Evolutionary conservation across 768 basidiomycete genomes (phyloP).

Genomic region (Antrodiella citrinella): DNA sequence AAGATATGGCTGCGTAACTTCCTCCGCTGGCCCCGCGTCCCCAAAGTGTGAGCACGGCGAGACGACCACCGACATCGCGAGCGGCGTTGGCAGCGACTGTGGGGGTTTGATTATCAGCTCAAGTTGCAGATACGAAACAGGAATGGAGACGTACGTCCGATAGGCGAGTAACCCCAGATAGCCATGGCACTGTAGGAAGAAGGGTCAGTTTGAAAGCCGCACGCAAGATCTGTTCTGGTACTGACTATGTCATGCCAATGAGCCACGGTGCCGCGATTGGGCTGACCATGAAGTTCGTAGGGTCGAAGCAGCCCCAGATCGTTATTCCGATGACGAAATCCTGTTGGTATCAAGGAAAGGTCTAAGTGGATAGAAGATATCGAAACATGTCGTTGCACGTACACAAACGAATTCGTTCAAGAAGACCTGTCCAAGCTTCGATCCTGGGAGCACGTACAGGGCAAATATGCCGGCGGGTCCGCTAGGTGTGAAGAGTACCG

Average conservation of each 20-base stretch:
- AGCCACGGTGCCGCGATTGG: conserved; percentile 43
- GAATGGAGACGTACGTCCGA: conserved; percentile 27
- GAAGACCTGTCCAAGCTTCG: conserved; percentile 37
- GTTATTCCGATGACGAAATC: conserved; percentile 41
- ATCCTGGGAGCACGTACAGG: conserved; percentile 37
- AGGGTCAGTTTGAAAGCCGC: neutral
- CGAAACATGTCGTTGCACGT: conserved; percentile 14
- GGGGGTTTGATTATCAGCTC: neutral
- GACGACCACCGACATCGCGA: conserved; percentile 57
- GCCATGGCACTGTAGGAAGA: conserved; percentile 36
- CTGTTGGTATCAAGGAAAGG: conserved; percentile 13
- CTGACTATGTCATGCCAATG: conserved; percentile 53
- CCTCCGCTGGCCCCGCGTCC: conserved; percentile 45
- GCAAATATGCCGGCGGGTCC: conserved; percentile 40
- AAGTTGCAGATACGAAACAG: neutral
- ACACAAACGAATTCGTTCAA: conserved; percentile 52
- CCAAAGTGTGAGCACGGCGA: conserved; percentile 56
- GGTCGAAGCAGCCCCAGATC: conserved; percentile 49
- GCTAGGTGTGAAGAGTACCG: conserved; percentile 22
- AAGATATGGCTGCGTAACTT: conserved; percentile 51
- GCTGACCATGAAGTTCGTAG: conserved; percentile 49
- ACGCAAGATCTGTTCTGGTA: neutral
- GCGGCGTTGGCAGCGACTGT: conserved; percentile 54
- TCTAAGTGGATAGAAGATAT: neutral
- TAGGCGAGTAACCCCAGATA: conserved; percentile 55